Evolutionary conservation across 148 eudicot species (phyloP), one percentile per base, ranked within the genome.

Genomic region (Suaeda aralocaspica): DNA sequence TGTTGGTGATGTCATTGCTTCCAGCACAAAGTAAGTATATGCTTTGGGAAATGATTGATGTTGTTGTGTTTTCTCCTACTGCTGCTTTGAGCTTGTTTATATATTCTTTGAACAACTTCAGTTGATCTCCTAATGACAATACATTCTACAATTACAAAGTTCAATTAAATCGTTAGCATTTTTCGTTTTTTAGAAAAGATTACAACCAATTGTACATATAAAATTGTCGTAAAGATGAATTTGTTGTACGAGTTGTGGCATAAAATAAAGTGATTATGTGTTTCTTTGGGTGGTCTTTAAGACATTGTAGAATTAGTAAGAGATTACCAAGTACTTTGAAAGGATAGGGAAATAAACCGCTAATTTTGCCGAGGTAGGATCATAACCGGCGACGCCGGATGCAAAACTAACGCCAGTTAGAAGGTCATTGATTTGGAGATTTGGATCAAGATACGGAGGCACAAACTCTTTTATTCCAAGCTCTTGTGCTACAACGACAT

Each of bases 371-470:
- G 87, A 73, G 0, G 46, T 25, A 10, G 82, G 88, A 70, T 86
- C 86, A 67, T 72, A 84, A 16, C 88, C 85, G 31, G 75, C 24
- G 16, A 52, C 80, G 3, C 86, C 82, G 6, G 81, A 75, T 7
- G 86, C 84, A 51, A 85, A 82, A 65, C 77, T 85, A 30, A 85
- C 86, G 29, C 88, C 85, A 1, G 85, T 85, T 29, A 59, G 66
- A 14, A 82, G 78, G 11, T 85, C 82, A 26, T 67, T 61, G 55
- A 60, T 29, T 66, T 73, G 60, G 42, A 85, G 77, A 22, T 67
- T 72, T 9, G 86, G 82, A 51, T 82, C 77, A 9, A 85, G 67
- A 62, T 80, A 85, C 30, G 88, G 79, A 14, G 88, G 86, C 46
- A 85, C 65, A 0, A 78, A 46, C 46, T 85, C 81, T 73, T 76